Percentiles rank a stretch among this genome's conserved stretches.
phyloP scores from a whole-genome alignment of 2,329 filamentous ascomycete species.

The Fusarium equiseti region DNA sequence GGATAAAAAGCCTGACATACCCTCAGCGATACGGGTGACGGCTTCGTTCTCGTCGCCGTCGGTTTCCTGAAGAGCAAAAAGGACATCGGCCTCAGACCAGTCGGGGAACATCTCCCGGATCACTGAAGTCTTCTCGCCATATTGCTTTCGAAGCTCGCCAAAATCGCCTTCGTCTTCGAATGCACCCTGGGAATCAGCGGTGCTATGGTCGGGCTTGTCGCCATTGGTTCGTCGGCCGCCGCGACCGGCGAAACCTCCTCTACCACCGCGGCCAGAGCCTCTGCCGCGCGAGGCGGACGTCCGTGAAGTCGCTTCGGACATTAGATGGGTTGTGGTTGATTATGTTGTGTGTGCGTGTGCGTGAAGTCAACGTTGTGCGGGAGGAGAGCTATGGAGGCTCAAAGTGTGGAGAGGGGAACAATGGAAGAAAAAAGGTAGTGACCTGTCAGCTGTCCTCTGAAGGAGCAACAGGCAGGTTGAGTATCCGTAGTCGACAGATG shows the following conservation, averaged over 20 bases:
- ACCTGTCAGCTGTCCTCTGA: conserved; percentile 57
- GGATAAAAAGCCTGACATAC: conserved; percentile 59
- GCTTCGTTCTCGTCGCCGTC: conserved; percentile 81
- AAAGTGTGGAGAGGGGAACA: conserved; percentile 49
- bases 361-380: conserved; percentile 37
- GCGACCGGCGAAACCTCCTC: conserved; percentile 79
- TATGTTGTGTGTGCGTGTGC: conserved; percentile 45
- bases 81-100: conserved; percentile 95
- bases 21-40: conserved; percentile 83
- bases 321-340: conserved; percentile 65
- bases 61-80: conserved; percentile 92
- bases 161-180: conserved; percentile 89
- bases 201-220: conserved; percentile 69
- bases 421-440: conserved; percentile 40
- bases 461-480: conserved; percentile 50
- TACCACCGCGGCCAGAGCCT: conserved; percentile 88
- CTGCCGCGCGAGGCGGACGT: conserved; percentile 87
- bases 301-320: conserved; percentile 96
- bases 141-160: conserved; percentile 90
- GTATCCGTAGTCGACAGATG: conserved; percentile 49
- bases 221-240: conserved; percentile 82
- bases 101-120: conserved; percentile 94
- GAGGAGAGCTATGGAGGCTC: conserved; percentile 48
- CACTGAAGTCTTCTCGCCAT: conserved; percentile 80
- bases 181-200: conserved; percentile 68